Conservation (phyloP, 2,329 filamentous ascomycete genomes). For the Arthrobotrys entomopaga region DNA sequence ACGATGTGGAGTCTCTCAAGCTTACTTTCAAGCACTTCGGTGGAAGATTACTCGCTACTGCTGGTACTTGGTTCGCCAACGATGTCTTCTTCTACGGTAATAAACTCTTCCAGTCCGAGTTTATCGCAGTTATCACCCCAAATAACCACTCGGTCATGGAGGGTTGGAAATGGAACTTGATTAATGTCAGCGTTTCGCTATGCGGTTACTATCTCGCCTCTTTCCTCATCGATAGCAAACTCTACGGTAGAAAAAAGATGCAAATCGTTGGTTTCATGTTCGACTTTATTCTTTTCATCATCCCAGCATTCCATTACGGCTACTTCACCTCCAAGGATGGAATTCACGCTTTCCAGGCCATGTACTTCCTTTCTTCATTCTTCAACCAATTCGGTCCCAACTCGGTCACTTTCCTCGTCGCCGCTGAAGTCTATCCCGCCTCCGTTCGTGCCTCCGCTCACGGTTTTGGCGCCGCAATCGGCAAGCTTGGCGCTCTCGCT, state of each 20-base stretch:
- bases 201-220: slow-evolving; percentile 87
- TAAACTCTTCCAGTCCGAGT: slow-evolving; percentile 94
- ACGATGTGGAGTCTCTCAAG: slow-evolving; percentile 84
- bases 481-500: slow-evolving; percentile 86
- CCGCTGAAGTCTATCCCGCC: slow-evolving; percentile 95
- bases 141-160: slow-evolving; percentile 78
- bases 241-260: slow-evolving; percentile 96
- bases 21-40: slow-evolving; percentile 85
- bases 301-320: slow-evolving; percentile 86
- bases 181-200: slow-evolving; percentile 88
- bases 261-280: slow-evolving; percentile 92
- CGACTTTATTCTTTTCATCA: slow-evolving; percentile 91
- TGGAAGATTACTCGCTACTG: slow-evolving; percentile 84
- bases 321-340: slow-evolving; percentile 79
- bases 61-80: slow-evolving; percentile 92
- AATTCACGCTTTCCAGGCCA: slow-evolving; percentile 91
- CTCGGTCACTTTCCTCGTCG: slow-evolving; percentile 93
- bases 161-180: slow-evolving; percentile 89
- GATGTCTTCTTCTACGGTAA: slow-evolving; percentile 99
- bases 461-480: slow-evolving; percentile 90
- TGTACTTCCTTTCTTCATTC: slow-evolving; percentile 98
- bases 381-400: slow-evolving; percentile 99
- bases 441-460: slow-evolving; percentile 92
- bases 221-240: slow-evolving; percentile 91
- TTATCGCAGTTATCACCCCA: slow-evolving; percentile 82